A percentile compares a stretch with the other conserved stretches of the same genome.
These are phyloP conservation scores for Capillidium heterosporum DNA, from an alignment of 371 early-diverging fungal genomes.

Conservation along the genomic window DNA sequence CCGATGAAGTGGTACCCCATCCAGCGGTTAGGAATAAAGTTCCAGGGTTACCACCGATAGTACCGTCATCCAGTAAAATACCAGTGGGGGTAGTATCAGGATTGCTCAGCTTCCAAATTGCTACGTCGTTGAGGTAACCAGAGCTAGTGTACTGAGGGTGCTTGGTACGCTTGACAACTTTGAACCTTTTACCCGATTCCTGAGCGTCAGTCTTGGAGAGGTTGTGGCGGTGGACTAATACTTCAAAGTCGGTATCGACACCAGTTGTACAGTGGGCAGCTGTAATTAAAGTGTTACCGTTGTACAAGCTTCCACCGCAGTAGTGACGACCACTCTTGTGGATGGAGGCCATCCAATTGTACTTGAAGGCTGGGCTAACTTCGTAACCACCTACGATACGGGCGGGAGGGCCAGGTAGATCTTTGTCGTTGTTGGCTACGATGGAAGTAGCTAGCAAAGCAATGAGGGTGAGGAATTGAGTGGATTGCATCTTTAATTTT, in stretches of 20 bases:
- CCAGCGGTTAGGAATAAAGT: neutral
- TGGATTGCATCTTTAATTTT: no score
- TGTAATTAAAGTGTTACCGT: constrained; percentile 4
- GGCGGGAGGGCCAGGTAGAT: neutral
- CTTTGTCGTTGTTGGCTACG: no score
- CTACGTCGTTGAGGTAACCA: neutral
- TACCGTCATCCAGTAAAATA: neutral
- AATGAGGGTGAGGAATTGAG: no score
- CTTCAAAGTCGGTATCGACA: neutral
- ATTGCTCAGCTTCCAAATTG: neutral
- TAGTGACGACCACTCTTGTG: neutral
- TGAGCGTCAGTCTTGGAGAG: neutral
- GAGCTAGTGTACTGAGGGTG: neutral
- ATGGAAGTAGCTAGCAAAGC: no score
- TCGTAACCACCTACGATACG: constrained; percentile 4
- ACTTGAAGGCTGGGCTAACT: neutral
- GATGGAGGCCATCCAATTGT: constrained; percentile 3
- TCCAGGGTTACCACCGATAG: neutral
- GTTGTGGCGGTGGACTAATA: constrained; percentile 2
- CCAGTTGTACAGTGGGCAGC: constrained; percentile 6
- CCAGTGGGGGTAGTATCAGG: neutral
- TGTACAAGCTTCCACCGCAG: constrained; percentile 5
- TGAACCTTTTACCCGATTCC: neutral
- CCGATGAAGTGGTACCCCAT: constrained; percentile 4
- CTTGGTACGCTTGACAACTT: neutral